phyloP scores from a whole-genome alignment of 441 rosid genomes.

The Macaranga tanarius region DNA sequence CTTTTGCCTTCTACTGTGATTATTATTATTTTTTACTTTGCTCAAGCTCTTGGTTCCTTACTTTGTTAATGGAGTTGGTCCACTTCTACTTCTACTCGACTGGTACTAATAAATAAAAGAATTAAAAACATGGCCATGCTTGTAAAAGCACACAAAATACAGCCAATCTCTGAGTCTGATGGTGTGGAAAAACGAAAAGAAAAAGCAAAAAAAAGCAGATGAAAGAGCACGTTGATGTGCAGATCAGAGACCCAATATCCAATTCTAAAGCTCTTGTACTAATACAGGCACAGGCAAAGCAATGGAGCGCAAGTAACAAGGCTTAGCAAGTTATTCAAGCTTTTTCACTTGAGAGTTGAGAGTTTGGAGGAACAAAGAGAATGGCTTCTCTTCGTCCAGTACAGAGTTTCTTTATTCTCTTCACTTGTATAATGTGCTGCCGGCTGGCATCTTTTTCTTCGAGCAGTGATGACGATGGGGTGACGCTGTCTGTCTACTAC shows the following conservation, averaged over 20 bases:
- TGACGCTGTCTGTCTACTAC: conserved; percentile 57
- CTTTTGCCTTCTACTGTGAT: too few relatives aligned
- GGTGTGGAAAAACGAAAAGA: background rate
- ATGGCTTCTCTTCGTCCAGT: conserved; percentile 27
- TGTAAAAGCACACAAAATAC: background rate
- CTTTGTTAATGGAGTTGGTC: too few relatives aligned
- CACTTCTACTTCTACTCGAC: too few relatives aligned
- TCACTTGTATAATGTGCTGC: background rate
- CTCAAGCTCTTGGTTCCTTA: too few relatives aligned
- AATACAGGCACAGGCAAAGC: background rate
- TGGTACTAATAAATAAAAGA: too few relatives aligned
- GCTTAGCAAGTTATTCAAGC: background rate
- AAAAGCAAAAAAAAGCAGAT: background rate
- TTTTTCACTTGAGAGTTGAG: too few relatives aligned
- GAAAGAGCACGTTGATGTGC: background rate
- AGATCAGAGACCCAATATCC: background rate
- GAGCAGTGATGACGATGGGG: conserved; percentile 26
- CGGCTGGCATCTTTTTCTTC: background rate
- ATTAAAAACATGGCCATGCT: background rate
- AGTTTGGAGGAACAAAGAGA: background rate
- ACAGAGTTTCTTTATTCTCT: conserved; percentile 12
- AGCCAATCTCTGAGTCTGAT: background rate
- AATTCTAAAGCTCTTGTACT: background rate
- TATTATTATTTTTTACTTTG: too few relatives aligned
- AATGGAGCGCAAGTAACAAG: too few relatives aligned